Conservation (phyloP, 371 early-diverging fungal species). For the Parasitella parasitica region DNA sequence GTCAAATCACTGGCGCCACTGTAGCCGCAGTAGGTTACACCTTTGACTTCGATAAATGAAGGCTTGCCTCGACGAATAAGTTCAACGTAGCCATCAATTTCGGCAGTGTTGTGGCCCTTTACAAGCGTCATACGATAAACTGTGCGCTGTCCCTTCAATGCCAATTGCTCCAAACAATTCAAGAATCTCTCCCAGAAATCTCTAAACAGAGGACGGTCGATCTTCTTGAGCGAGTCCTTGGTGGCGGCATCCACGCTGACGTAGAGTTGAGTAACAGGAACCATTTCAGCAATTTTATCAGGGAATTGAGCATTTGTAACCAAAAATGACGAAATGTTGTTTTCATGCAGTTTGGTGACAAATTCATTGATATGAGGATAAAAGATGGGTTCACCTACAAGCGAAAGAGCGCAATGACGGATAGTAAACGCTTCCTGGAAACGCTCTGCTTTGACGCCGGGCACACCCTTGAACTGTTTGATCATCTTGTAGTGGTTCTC, state of each 20-base stretch:
- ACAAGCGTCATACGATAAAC: constrained; percentile 82
- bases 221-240: constrained; percentile 75
- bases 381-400: constrained; percentile 81
- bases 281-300: constrained; percentile 64
- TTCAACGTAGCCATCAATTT: constrained; percentile 70
- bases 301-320: constrained; percentile 88
- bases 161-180: constrained; percentile 64
- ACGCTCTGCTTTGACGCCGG: constrained; percentile 74
- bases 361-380: constrained; percentile 86
- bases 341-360: constrained; percentile 66
- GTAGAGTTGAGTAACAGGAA: constrained; percentile 79
- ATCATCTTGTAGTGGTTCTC: constrained; percentile 80
- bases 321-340: constrained; percentile 74
- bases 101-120: constrained; percentile 77
- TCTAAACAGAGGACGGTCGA: constrained; percentile 78
- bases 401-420: constrained; percentile 73
- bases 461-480: constrained; percentile 78
- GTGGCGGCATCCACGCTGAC: constrained; percentile 81
- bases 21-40: constrained; percentile 72
- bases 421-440: constrained; percentile 74
- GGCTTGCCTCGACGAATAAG: constrained; percentile 74
- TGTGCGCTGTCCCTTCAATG: constrained; percentile 70
- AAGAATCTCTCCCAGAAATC: constrained; percentile 87
- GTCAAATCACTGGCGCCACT: constrained; percentile 72
- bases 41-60: constrained; percentile 80